Conservation (phyloP, 805 yeast species). For the Ogataea chonburiensis region DNA sequence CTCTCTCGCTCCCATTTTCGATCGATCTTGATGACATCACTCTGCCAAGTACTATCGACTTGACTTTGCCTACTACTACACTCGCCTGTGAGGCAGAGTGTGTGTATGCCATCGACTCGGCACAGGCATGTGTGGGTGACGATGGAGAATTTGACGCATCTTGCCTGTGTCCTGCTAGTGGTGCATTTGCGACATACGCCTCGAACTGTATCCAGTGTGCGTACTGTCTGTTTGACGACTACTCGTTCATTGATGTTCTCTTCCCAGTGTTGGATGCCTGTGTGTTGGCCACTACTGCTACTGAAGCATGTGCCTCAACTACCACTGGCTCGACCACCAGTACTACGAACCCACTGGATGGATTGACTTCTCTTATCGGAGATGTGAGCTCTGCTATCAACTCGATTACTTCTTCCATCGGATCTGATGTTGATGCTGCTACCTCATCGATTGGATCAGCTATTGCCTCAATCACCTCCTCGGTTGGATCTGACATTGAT, state of each 20-base stretch:
- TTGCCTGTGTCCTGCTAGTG: not conserved
- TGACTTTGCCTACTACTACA: not conserved
- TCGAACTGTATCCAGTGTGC: not conserved
- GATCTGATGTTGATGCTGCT: no score
- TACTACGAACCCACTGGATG: conserved; percentile 7
- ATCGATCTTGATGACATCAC: no score
- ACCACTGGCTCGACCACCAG: conserved; percentile 26
- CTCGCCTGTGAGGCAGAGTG: not conserved
- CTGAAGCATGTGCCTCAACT: conserved; percentile 19
- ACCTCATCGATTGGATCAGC: no score
- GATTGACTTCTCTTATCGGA: not conserved
- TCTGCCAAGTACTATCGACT: no score
- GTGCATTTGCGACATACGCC: not conserved
- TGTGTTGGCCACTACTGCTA: not conserved
- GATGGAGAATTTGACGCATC: not conserved
- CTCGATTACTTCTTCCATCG: not conserved
- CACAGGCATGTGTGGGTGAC: not conserved
- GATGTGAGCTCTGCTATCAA: conserved; percentile 1
- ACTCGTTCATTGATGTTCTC: not conserved
- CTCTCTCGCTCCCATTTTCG: not conserved
- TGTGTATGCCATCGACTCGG: not conserved
- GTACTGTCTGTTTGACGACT: not conserved
- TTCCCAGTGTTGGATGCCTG: conserved; percentile 1
- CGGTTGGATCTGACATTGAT: no score
- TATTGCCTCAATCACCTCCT: no score